Evolutionary conservation across 2,329 filamentous ascomycete genomes (phyloP).

Genomic region (Aspergillus arachidicola): DNA sequence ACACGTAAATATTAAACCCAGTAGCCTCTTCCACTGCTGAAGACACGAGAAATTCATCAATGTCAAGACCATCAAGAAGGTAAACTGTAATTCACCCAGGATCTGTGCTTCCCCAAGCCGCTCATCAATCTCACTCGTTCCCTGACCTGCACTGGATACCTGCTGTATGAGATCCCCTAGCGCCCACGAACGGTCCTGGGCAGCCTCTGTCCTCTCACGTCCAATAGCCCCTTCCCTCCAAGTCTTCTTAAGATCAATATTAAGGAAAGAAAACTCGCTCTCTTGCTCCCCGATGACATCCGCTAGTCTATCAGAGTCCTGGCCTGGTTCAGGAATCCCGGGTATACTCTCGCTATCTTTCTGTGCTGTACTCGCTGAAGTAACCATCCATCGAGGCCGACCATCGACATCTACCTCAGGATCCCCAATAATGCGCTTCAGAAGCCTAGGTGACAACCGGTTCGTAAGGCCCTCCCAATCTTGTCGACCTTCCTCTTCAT

Average conservation of each 20-base stretch:
- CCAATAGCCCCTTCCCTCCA: conserved; percentile 65
- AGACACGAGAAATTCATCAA: conserved; percentile 68
- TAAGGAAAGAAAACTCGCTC: conserved; percentile 57
- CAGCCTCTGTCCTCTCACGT: conserved; percentile 63
- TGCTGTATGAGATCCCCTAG: conserved; percentile 55
- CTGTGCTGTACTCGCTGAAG: conserved; percentile 59
- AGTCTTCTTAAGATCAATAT: conserved; percentile 63
- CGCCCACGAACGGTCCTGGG: conserved; percentile 65
- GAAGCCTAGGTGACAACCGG: conserved; percentile 50
- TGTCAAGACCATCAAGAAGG: conserved; percentile 64
- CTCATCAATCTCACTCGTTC: conserved; percentile 30
- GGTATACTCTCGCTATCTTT: conserved; percentile 63
- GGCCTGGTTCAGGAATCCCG: conserved; percentile 47
- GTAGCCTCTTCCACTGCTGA: conserved; percentile 66
- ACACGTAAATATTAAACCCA: conserved; percentile 61
- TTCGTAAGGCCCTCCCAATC: conserved; percentile 59
- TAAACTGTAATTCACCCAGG: conserved; percentile 64
- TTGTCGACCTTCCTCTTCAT: conserved; percentile 45
- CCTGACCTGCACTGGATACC: conserved; percentile 15
- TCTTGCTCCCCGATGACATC: conserved; percentile 40
- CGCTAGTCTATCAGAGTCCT: conserved; percentile 18
- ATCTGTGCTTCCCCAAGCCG: conserved; percentile 40
- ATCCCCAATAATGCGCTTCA: conserved; percentile 54
- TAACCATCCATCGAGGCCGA: conserved; percentile 56
- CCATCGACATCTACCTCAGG: conserved; percentile 39